Conservation (phyloP, 495 filamentous ascomycete genomes). For the Penicillium odoratum region DNA sequence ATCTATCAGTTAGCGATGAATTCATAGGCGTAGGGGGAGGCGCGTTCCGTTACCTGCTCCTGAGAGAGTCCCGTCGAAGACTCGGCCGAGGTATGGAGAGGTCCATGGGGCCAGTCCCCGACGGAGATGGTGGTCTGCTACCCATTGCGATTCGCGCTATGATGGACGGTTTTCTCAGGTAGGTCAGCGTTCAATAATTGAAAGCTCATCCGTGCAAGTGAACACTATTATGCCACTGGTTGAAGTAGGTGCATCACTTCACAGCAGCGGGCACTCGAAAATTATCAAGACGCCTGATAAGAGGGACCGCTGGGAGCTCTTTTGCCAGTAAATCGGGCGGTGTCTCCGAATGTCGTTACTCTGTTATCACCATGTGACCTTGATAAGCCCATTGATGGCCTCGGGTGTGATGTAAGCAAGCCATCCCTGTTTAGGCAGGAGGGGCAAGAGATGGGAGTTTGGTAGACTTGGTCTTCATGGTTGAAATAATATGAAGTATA, state of each 20-base stretch:
- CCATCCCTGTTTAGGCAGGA: conserved; percentile 3
- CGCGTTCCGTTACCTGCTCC: conserved; percentile 59
- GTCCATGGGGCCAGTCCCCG: conserved; percentile 24
- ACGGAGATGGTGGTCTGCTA: conserved; percentile 24
- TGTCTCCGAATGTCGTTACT: background rate
- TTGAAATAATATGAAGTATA: too few relatives aligned
- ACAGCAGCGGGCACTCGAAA: background rate
- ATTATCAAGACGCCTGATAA: background rate
- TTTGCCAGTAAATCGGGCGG: background rate
- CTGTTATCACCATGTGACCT: conserved; percentile 18
- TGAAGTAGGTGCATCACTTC: background rate
- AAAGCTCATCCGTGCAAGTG: background rate
- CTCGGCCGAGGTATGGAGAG: conserved; percentile 29
- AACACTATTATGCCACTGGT: background rate
- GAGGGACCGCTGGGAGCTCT: background rate
- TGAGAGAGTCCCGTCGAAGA: conserved; percentile 64
- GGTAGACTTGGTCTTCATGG: too few relatives aligned
- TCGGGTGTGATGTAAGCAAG: conserved; percentile 5
- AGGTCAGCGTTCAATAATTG: background rate
- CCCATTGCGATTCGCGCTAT: conserved; percentile 25
- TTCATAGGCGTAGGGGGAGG: background rate
- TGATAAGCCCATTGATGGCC: conserved; percentile 6
- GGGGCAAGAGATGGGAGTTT: background rate
- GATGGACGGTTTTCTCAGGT: background rate
- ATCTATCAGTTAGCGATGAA: conserved; percentile 19